A percentile compares a stretch with the other conserved stretches of the same genome.
Evolutionary conservation across 768 basidiomycete species (phyloP).

Genomic region (Lentinus tigrinus): DNA sequence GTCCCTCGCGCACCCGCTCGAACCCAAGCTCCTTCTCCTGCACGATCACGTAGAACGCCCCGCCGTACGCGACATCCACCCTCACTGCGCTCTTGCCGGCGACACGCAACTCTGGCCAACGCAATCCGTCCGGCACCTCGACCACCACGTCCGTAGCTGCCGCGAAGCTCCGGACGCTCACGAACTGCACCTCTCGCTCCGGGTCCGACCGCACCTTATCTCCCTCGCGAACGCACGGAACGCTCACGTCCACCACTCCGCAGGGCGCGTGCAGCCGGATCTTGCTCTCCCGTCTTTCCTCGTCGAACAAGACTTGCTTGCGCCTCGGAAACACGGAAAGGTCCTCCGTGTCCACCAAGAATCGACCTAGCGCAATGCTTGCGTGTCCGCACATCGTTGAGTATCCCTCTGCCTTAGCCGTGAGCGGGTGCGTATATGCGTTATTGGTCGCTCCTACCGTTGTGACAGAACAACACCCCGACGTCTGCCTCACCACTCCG

Average conservation of each 20-base stretch:
- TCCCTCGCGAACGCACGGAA: conserved; percentile 23
- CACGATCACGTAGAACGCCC: conserved; percentile 41
- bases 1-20: conserved; percentile 16
- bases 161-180: conserved; percentile 37
- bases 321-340: conserved; percentile 31
- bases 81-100: conserved; percentile 18
- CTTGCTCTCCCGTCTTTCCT: conserved; percentile 16
- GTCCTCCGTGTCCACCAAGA: conserved; percentile 39
- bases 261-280: conserved; percentile 40
- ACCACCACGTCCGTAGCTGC: conserved; percentile 28
- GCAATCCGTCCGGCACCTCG: conserved; percentile 27
- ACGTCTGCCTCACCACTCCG: conserved; percentile 35
- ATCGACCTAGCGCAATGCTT: conserved; percentile 40
- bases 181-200: conserved; percentile 32
- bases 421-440: background rate
- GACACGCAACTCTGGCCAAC: conserved; percentile 27
- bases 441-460: conserved; percentile 27
- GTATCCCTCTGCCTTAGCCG: conserved; percentile 35
- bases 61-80: conserved; percentile 38
- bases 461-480: conserved; percentile 43
- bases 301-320: conserved; percentile 22
- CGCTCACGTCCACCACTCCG: conserved; percentile 34
- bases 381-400: conserved; percentile 45
- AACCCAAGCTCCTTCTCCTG: conserved; percentile 36
- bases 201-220: conserved; percentile 28